phyloP scores from a whole-genome alignment of 768 basidiomycete species.

The Leccinum obscurum region DNA sequence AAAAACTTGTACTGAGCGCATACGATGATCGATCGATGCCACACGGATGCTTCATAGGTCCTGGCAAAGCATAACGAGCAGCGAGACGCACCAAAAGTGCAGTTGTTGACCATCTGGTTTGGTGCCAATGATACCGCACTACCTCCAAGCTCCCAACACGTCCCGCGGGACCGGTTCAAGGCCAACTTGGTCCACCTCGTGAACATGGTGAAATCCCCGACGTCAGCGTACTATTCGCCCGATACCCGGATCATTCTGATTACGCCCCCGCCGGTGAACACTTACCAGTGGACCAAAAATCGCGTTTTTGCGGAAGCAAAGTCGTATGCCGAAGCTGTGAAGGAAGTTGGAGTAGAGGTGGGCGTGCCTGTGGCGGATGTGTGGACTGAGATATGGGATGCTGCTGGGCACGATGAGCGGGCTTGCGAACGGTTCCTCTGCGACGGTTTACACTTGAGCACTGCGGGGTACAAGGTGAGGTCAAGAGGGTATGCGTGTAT shows the following conservation, averaged over 20 bases:
- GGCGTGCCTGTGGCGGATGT: slow-evolving; percentile 68
- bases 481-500: background rate
- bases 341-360: slow-evolving; percentile 54
- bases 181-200: slow-evolving; percentile 67
- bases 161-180: slow-evolving; percentile 65
- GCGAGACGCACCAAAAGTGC: slow-evolving; percentile 54
- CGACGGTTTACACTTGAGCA: slow-evolving; percentile 83
- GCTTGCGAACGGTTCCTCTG: slow-evolving; percentile 51
- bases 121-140: slow-evolving; percentile 87
- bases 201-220: slow-evolving; percentile 56
- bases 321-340: slow-evolving; percentile 70
- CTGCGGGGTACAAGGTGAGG: slow-evolving; percentile 69
- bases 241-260: slow-evolving; percentile 76
- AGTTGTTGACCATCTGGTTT: slow-evolving; percentile 84
- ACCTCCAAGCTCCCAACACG: slow-evolving; percentile 68
- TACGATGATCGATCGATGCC: background rate
- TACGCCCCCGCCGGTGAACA: slow-evolving; percentile 83
- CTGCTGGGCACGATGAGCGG: slow-evolving; percentile 58
- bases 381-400: slow-evolving; percentile 72
- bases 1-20: background rate
- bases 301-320: slow-evolving; percentile 64
- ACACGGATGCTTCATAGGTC: slow-evolving; percentile 40
- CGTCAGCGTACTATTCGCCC: slow-evolving; percentile 69
- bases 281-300: slow-evolving; percentile 46
- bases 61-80: slow-evolving; percentile 54